Evolutionary conservation across 148 eudicot genomes (phyloP).

Genomic region (Vaccinium macrocarpon): DNA sequence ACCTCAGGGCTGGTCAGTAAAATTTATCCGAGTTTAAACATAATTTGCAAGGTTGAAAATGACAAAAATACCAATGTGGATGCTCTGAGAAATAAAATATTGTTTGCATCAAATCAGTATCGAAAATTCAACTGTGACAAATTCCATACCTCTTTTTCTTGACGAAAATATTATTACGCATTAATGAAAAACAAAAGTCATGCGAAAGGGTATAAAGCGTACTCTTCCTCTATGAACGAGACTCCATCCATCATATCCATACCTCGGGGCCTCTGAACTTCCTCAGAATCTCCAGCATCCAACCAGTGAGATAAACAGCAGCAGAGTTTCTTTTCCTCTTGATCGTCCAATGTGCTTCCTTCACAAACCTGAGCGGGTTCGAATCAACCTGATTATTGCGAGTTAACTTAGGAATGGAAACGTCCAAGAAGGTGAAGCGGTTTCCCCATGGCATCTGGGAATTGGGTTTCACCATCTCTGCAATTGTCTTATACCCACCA

Average conservation of each 20-base stretch:
- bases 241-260: not conserved
- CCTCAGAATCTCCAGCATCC: not conserved
- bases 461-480: constrained; percentile 39
- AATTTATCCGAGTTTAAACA: too few relatives aligned
- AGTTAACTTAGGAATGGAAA: constrained; percentile 29
- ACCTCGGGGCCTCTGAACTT: constrained; percentile 14
- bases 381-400: not conserved
- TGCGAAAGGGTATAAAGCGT: too few relatives aligned
- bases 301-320: not conserved
- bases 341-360: constrained; percentile 25
- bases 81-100: too few relatives aligned
- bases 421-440: constrained; percentile 31
- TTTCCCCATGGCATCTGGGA: constrained; percentile 48
- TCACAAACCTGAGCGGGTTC: constrained; percentile 38
- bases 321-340: constrained; percentile 33
- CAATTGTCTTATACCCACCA: constrained; percentile 32
- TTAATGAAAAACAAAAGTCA: too few relatives aligned
- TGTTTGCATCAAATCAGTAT: too few relatives aligned
- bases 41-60: too few relatives aligned
- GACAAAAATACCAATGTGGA: too few relatives aligned
- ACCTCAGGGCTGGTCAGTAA: too few relatives aligned
- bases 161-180: too few relatives aligned
- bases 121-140: too few relatives aligned
- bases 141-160: too few relatives aligned
- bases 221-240: too few relatives aligned